Evolutionary conservation across 345 rosid species (phyloP).

Genomic region (Hirschfeldia incana): DNA sequence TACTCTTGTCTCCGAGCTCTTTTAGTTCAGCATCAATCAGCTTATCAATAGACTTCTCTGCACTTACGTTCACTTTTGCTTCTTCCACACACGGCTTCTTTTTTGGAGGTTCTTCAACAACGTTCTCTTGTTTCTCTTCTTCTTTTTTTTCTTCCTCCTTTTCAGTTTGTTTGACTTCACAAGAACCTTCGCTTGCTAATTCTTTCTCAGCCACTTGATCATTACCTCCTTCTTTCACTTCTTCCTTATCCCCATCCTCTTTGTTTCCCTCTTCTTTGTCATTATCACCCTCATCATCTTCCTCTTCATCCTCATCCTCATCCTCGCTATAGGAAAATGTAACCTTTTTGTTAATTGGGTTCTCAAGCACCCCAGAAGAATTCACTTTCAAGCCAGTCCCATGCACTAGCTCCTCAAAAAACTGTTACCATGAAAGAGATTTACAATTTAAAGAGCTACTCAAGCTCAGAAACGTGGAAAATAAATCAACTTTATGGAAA

Average conservation of each 20-base stretch:
- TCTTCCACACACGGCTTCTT: slow-evolving; percentile 75
- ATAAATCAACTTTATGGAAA: background rate
- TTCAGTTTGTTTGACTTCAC: slow-evolving; percentile 39
- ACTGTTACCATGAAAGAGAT: slow-evolving; percentile 44
- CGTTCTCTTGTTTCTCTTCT: slow-evolving; percentile 41
- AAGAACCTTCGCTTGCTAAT: slow-evolving; percentile 36
- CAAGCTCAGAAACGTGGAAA: background rate
- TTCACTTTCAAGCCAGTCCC: slow-evolving; percentile 48
- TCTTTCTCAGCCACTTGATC: slow-evolving; percentile 38
- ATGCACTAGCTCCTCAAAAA: slow-evolving; percentile 73
- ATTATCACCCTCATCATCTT: slow-evolving; percentile 33
- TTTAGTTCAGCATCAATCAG: slow-evolving; percentile 88
- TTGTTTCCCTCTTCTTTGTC: slow-evolving; percentile 38
- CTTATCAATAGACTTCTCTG: slow-evolving; percentile 78
- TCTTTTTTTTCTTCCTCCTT: slow-evolving; percentile 35
- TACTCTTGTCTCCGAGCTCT: slow-evolving; percentile 91
- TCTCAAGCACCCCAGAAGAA: slow-evolving; percentile 42
- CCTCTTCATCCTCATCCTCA: slow-evolving; percentile 41
- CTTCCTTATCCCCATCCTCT: slow-evolving; percentile 36
- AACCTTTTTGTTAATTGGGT: slow-evolving; percentile 77
- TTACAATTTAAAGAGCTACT: background rate
- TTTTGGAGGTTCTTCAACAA: slow-evolving; percentile 54
- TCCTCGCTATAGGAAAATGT: slow-evolving; percentile 73
- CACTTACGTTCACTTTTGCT: slow-evolving; percentile 39
- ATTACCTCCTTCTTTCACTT: slow-evolving; percentile 17